Percentiles rank a stretch among this genome's conserved stretches.
These are phyloP conservation scores for Lactarius vividus DNA, from an alignment of 768 basidiomycete genomes.

Conservation along the genomic window DNA sequence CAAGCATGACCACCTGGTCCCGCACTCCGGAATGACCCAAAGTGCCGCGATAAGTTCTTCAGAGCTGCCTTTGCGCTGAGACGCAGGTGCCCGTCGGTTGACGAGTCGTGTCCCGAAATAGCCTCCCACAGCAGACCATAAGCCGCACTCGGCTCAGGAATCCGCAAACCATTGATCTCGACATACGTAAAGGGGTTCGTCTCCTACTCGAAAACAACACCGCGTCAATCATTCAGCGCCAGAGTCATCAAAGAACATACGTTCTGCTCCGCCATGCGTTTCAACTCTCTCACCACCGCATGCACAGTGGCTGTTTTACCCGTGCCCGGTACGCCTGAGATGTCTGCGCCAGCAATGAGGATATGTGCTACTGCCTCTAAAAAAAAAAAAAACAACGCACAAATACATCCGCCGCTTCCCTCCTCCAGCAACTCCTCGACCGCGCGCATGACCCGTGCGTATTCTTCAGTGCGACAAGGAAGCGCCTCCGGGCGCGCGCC, in stretches of 20 bases:
- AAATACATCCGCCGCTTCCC: constrained; percentile 93
- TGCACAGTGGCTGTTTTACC: constrained; percentile 99
- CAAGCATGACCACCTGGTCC: constrained; percentile 88
- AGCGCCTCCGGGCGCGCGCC: constrained; percentile 86
- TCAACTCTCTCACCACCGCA: constrained; percentile 85
- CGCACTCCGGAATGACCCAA: constrained; percentile 56
- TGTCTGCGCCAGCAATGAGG: constrained; percentile 52
- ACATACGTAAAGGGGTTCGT: constrained; percentile 93
- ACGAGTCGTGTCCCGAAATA: constrained; percentile 74
- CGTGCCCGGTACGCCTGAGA: constrained; percentile 97
- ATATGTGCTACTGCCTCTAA: not conserved
- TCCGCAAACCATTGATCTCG: constrained; percentile 94
- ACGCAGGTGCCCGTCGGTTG: constrained; percentile 58
- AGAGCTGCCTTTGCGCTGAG: constrained; percentile 81
- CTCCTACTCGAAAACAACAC: constrained; percentile 53
- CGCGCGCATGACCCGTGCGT: constrained; percentile 64
- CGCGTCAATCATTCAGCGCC: not conserved
- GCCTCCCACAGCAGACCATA: constrained; percentile 92
- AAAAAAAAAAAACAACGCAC: constrained; percentile 46
- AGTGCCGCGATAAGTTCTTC: constrained; percentile 73
- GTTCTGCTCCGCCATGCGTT: constrained; percentile 78
- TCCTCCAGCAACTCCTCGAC: constrained; percentile 88
- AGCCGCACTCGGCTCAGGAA: constrained; percentile 90
- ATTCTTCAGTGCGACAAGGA: constrained; percentile 88
- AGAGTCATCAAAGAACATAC: constrained; percentile 41